Evolutionary conservation across 176 grass and related monocot species (phyloP).

Genomic region (Rhynchospora tenuis): DNA sequence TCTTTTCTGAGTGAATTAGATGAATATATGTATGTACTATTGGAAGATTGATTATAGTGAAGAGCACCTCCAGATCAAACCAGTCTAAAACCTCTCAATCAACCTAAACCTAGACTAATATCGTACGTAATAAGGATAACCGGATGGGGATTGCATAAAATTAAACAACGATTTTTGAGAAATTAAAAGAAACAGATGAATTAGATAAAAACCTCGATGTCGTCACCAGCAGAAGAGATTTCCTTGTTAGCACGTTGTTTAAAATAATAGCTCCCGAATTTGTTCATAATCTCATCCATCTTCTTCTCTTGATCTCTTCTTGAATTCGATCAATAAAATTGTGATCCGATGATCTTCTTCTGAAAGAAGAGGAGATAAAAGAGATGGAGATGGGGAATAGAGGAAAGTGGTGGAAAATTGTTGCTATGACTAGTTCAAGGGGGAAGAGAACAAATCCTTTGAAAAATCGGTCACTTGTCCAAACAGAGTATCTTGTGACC

Average conservation of each 20-base stretch:
- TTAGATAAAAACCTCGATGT: constrained; percentile 39
- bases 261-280: constrained; percentile 65
- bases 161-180: background rate
- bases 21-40: background rate
- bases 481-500: background rate
- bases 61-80: background rate
- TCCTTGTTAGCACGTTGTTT: constrained; percentile 62
- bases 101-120: background rate
- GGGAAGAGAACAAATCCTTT: constrained; percentile 1
- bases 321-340: background rate
- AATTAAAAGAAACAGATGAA: background rate
- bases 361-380: background rate
- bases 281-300: constrained; percentile 86
- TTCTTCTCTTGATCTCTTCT: constrained; percentile 2
- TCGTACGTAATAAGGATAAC: too few species aligned
- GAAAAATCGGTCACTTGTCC: background rate
- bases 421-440: constrained; percentile 33
- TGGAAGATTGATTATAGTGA: background rate
- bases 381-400: constrained; percentile 14
- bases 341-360: constrained; percentile 13
- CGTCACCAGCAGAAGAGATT: constrained; percentile 66
- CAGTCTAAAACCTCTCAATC: constrained; percentile 14
- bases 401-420: constrained; percentile 14
- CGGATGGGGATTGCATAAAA: background rate
- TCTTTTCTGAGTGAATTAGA: background rate